Evolutionary conservation across 1,284 basidiomycete genomes (phyloP).

Genomic region (Lentinula novae-zelandiae): DNA sequence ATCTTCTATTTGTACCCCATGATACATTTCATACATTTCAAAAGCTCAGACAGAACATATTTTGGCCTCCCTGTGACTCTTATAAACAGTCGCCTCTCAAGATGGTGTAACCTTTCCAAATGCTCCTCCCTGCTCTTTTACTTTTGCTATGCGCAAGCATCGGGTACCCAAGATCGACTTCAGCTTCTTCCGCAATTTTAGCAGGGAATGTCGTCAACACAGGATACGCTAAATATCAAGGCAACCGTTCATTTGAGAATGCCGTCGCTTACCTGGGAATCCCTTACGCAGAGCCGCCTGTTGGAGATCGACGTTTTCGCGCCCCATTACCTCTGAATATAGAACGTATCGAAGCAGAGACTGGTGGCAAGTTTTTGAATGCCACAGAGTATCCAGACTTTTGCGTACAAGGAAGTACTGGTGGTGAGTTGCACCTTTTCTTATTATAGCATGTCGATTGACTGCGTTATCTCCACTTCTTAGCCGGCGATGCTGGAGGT

Average conservation of each 20-base stretch:
- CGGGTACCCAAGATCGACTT: not conserved
- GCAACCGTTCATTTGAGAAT: slow-evolving; percentile 47
- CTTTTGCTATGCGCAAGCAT: not conserved
- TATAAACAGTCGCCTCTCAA: not conserved
- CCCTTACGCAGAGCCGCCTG: slow-evolving; percentile 52
- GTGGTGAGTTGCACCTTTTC: slow-evolving; percentile 29
- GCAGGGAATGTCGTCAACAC: slow-evolving; percentile 38
- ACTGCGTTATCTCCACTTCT: not conserved
- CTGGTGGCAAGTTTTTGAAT: slow-evolving; percentile 37
- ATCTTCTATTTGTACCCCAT: not conserved
- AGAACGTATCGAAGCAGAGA: slow-evolving; percentile 30
- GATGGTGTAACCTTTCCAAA: not conserved
- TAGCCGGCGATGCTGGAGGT: slow-evolving; percentile 50
- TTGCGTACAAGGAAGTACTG: slow-evolving; percentile 54
- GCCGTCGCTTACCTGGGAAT: slow-evolving; percentile 55
- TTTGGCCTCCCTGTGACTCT: not conserved
- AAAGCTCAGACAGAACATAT: not conserved
- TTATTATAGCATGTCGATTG: not conserved
- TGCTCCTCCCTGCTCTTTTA: not conserved
- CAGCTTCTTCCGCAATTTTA: not conserved
- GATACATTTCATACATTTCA: not conserved
- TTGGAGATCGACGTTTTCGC: slow-evolving; percentile 48
- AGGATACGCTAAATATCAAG: slow-evolving; percentile 50
- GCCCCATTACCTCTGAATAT: slow-evolving; percentile 45
- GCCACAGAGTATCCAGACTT: slow-evolving; percentile 49